These are phyloP conservation scores for Craterostigma plantagineum DNA, from an alignment of 257 asterid species.

Conservation along the genomic window DNA sequence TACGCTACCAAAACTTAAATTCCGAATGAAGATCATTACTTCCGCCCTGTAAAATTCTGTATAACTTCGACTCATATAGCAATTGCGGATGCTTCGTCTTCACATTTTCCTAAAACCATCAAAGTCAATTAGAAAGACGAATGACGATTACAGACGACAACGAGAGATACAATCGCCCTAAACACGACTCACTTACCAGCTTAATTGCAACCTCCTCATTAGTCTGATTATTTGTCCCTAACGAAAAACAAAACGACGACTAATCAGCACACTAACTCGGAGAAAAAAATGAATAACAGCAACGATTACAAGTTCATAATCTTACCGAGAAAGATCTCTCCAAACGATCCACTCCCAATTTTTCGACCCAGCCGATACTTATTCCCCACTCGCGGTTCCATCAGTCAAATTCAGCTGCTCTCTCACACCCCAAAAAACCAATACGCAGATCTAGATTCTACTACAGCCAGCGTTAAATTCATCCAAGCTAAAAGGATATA, in stretches of 20 bases:
- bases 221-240: conserved; percentile 4
- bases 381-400: conserved; percentile 58
- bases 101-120: conserved; percentile 52
- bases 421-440: no score
- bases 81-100: conserved; percentile 96
- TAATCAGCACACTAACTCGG: not conserved
- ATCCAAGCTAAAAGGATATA: no score
- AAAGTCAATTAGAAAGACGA: conserved; percentile 1
- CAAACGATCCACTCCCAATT: conserved; percentile 62
- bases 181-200: conserved; percentile 1
- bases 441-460: no score
- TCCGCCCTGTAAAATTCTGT: conserved; percentile 95
- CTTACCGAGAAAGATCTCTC: conserved; percentile 53
- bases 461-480: no score
- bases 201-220: conserved; percentile 6
- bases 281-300: no score
- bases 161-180: conserved; percentile 2
- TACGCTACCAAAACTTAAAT: not conserved
- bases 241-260: not conserved
- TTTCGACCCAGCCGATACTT: conserved; percentile 57
- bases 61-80: conserved; percentile 83
- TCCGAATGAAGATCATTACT: conserved; percentile 31
- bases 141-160: not conserved
- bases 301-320: not conserved
- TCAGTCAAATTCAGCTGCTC: conserved; percentile 9